Evolutionary conservation across 768 basidiomycete genomes (phyloP).

Genomic region (Tylopilus felleus): DNA sequence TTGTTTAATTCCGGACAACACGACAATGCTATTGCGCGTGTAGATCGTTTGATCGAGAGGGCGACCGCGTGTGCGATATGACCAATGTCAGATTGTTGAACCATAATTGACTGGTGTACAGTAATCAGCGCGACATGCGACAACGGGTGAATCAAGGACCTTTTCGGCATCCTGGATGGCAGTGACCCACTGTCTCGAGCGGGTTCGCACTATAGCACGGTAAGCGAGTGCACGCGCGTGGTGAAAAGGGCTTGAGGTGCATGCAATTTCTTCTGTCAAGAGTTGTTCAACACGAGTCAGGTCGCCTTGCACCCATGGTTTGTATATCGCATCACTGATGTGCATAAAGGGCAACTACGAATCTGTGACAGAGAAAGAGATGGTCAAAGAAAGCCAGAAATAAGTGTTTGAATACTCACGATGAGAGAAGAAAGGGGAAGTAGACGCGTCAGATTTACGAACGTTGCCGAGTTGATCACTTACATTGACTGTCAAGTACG

Average conservation of each 20-base stretch:
- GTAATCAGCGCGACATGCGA: background rate
- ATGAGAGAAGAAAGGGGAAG: too few species aligned
- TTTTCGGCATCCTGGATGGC: background rate
- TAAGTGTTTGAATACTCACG: too few species aligned
- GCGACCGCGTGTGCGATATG: too few species aligned
- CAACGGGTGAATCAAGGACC: background rate
- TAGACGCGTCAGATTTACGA: background rate
- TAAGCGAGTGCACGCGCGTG: background rate
- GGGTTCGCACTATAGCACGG: background rate
- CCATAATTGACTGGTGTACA: too few species aligned
- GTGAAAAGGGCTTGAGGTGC: background rate
- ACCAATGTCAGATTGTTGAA: too few species aligned
- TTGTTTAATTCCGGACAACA: too few species aligned
- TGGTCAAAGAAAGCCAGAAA: too few species aligned
- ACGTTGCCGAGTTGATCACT: background rate
- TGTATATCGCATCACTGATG: background rate
- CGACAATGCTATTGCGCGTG: too few species aligned
- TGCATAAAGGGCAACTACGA: background rate
- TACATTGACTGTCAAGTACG: background rate
- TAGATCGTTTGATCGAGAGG: too few species aligned
- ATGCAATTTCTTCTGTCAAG: background rate
- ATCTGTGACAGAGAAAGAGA: too few species aligned
- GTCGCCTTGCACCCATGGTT: too few species aligned
- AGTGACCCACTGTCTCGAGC: background rate
- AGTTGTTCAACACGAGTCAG: background rate